Evolutionary conservation across 2,329 filamentous ascomycete genomes (phyloP).

Genomic region (Clonostachys rhizophaga): DNA sequence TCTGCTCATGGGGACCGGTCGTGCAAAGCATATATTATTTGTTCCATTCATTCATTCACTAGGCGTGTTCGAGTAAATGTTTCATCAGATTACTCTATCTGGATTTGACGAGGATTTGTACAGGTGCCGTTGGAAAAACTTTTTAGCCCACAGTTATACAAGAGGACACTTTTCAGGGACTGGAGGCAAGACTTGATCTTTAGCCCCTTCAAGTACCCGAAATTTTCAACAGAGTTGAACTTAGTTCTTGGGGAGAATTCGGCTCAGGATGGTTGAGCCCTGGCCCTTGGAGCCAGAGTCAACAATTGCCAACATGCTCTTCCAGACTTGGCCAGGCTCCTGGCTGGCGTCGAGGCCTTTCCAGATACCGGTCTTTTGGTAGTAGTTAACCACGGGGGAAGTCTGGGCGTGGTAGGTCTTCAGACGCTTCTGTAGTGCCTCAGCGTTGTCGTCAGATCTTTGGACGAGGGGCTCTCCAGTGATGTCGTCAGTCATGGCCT

Average conservation of each 20-base stretch:
- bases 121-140: no score
- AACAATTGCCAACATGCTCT: conserved; percentile 82
- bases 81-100: no score
- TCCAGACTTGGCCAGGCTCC: conserved; percentile 94
- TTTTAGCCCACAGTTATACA: no score
- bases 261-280: conserved; percentile 33
- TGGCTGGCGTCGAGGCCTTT: conserved; percentile 92
- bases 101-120: no score
- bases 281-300: conserved; percentile 42
- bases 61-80: no score
- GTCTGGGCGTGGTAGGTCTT: conserved; percentile 94
- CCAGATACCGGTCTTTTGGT: conserved; percentile 98
- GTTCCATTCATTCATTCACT: no score
- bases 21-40: no score
- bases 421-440: conserved; percentile 91
- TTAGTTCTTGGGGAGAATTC: conserved; percentile 20
- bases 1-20: no score
- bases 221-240: neutral
- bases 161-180: no score
- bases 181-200: no score
- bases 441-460: conserved; percentile 94
- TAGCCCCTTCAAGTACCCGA: no score
- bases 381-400: conserved; percentile 87
- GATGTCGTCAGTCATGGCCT: conserved; percentile 89
- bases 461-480: conserved; percentile 96